Evolutionary conservation across 2,329 filamentous ascomycete species (phyloP).

Genomic region (Verticillium longisporum): DNA sequence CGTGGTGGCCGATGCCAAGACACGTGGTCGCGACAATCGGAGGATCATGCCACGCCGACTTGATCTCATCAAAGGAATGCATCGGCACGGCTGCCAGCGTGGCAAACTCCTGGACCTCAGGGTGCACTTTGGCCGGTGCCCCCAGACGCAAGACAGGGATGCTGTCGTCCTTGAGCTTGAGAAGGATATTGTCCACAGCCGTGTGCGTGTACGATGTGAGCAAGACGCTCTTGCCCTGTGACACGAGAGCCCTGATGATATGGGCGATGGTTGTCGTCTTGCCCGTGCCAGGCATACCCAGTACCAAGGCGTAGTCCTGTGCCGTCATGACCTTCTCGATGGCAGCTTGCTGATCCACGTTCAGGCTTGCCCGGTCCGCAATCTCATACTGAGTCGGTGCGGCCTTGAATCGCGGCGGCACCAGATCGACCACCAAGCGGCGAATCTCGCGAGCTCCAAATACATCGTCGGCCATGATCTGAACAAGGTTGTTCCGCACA

Average conservation of each 20-base stretch:
- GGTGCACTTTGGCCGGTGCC: constrained; percentile 76
- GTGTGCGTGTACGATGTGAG: constrained; percentile 96
- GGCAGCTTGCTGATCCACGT: constrained; percentile 78
- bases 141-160: constrained; percentile 82
- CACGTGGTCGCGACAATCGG: constrained; percentile 94
- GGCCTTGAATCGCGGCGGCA: constrained; percentile 65
- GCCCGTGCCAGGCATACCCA: constrained; percentile 96
- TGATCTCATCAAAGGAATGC: constrained; percentile 74
- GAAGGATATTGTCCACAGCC: constrained; percentile 93
- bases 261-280: constrained; percentile 98
- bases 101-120: constrained; percentile 79
- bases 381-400: constrained; percentile 57
- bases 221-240: constrained; percentile 85
- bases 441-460: constrained; percentile 68
- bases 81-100: constrained; percentile 69
- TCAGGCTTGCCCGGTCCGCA: constrained; percentile 60
- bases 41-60: constrained; percentile 74
- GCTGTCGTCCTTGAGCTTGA: constrained; percentile 78
- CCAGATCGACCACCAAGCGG: constrained; percentile 71
- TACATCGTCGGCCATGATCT: constrained; percentile 77
- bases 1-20: constrained; percentile 78
- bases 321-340: constrained; percentile 96
- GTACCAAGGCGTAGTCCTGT: constrained; percentile 89
- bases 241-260: constrained; percentile 84
- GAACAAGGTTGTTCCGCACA: constrained; percentile 87